A percentile compares a stretch with the other conserved stretches of the same genome.
These are phyloP conservation scores for Cantharellus cinnabarinus DNA, from an alignment of 768 basidiomycete genomes.

Conservation along the genomic window DNA sequence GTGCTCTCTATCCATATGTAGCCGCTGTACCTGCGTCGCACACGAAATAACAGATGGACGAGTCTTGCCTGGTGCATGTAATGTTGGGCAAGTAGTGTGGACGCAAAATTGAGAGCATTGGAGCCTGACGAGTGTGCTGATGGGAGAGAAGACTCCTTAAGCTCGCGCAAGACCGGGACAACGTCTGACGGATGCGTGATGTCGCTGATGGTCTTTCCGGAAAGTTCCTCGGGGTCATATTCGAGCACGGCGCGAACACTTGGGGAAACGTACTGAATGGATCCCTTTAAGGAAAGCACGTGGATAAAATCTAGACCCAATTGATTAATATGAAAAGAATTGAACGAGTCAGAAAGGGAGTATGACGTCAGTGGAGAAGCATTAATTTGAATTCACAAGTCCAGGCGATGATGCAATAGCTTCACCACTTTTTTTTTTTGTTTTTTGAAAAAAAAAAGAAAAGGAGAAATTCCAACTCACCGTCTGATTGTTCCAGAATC, in stretches of 20 bases:
- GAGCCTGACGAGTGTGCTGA: not conserved
- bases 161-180: slow-evolving; percentile 75
- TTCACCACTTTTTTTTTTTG: too few relatives aligned
- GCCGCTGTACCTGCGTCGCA: slow-evolving; percentile 35
- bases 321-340: too few relatives aligned
- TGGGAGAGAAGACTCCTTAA: slow-evolving; percentile 36
- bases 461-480: slow-evolving; percentile 9
- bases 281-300: slow-evolving; percentile 81
- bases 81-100: slow-evolving; percentile 14
- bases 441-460: not conserved
- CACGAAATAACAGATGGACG: slow-evolving; percentile 75
- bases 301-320: slow-evolving; percentile 55
- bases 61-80: slow-evolving; percentile 17
- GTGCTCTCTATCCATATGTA: slow-evolving; percentile 84
- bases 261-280: slow-evolving; percentile 82
- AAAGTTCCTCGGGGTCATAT: slow-evolving; percentile 67
- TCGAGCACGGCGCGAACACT: slow-evolving; percentile 60
- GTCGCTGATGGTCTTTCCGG: slow-evolving; percentile 57
- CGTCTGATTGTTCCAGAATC: slow-evolving; percentile 23
- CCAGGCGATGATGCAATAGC: too few relatives aligned
- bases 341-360: too few relatives aligned
- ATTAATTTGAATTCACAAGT: not conserved
- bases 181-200: slow-evolving; percentile 80
- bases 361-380: not conserved
- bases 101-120: slow-evolving; percentile 4